A percentile compares a stretch with the other conserved stretches of the same genome.
Conservation (phyloP, 1,139 yeast genomes). For the Zygosaccharomyces sapae region DNA sequence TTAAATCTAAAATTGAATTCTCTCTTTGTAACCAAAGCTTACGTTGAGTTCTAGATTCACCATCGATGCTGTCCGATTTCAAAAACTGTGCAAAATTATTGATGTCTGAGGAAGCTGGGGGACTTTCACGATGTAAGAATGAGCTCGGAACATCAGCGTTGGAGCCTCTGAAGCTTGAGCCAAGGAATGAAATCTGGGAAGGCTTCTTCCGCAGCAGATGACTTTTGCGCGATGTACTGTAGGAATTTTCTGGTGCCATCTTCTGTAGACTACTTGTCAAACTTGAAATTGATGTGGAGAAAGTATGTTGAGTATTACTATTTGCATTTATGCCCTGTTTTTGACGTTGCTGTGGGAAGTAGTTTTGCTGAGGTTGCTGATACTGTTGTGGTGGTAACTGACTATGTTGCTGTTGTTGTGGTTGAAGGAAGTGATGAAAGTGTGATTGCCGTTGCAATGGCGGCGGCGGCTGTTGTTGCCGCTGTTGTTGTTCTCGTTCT, state of each 20-base stretch:
- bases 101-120: constrained; percentile 21
- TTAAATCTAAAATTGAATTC: constrained; percentile 58
- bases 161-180: constrained; percentile 10
- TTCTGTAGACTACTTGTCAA: constrained; percentile 31
- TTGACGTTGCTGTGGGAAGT: neutral
- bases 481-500: too few species aligned
- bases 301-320: constrained; percentile 15
- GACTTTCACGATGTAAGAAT: constrained; percentile 8
- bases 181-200: constrained; percentile 13
- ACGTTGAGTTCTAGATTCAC: constrained; percentile 76
- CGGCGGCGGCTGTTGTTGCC: too few species aligned
- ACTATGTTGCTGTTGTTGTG: neutral
- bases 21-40: constrained; percentile 80
- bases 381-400: neutral
- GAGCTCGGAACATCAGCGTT: constrained; percentile 7
- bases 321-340: constrained; percentile 1
- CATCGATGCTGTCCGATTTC: constrained; percentile 37
- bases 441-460: neutral
- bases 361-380: too few species aligned
- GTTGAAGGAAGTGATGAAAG: neutral
- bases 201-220: constrained; percentile 16
- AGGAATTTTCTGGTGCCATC: constrained; percentile 16
- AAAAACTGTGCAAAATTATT: constrained; percentile 39
- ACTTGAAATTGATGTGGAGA: constrained; percentile 34
- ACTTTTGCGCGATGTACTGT: constrained; percentile 17